Evolutionary conservation across 176 grass and related monocot genomes (phyloP), one percentile per base, ranked within the genome.

Genomic region (Tillandsia leiboldiana): DNA sequence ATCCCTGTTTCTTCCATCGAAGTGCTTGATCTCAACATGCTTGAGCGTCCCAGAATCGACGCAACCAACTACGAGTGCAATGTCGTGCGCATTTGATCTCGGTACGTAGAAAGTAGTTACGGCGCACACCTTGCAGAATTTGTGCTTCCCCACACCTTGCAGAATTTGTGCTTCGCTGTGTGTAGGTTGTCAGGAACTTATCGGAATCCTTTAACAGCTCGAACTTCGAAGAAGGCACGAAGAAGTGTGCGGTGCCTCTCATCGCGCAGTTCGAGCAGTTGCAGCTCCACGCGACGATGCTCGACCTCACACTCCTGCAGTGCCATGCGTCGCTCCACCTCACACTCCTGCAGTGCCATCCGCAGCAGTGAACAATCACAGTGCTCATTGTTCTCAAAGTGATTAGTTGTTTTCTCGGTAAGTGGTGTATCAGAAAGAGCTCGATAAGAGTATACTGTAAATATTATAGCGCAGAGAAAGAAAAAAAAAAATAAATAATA

Each of bases 251-350:
- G 76, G 87, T 96, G 64, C 58, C 81, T 56, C 83, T 82, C 88
- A 91, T 89, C 76, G 84, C 77, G 76, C 85, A 89, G 64, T 84
- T 3, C 12, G 86, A 84, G 88, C 86, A 89, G 73, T 87, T 89
- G 83, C 86, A 96, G 58, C 50, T 66, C 86, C 83, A 89, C 80
- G 72, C 86, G 61, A 84, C 83, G 69, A 91, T 67, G 77, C 85
- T 91, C 49, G 83, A 96, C 57, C 88, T 85, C 65, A 96, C 80
- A 59, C 77, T 62, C 51, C 52, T 65, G 80, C 92, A 96, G 68
- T 96, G 92, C 73, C 92, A 96, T 1, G n/a, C n/a, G n/a, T n/a
- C n/a, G 77, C 85, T 91, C 49, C 80, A 96, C 57, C 88, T 85
- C 65, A 96, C 80, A 59, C 77, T 62, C 51, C 52, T 65, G 80